Conservation (phyloP, 2,329 filamentous ascomycete genomes). For the Endocalyx cinctus region DNA sequence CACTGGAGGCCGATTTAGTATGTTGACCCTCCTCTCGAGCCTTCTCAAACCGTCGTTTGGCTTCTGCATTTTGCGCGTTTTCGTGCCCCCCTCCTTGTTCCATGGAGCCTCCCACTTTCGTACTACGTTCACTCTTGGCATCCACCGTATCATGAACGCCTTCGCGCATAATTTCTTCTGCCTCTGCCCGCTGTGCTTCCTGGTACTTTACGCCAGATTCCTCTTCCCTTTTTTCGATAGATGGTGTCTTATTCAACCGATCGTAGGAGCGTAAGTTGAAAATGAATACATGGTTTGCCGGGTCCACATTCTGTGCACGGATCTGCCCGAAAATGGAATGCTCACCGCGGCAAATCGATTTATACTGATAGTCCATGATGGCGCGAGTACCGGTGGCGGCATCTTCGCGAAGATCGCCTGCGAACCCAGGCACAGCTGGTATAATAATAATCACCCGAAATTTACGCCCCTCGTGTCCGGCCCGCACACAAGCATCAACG, state of each 20-base stretch:
- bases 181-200: constrained; percentile 81
- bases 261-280: constrained; percentile 95
- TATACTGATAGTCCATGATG: constrained; percentile 99
- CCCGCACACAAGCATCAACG: constrained; percentile 81
- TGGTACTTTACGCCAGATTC: constrained; percentile 79
- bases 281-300: constrained; percentile 76
- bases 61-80: constrained; percentile 36
- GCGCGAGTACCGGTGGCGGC: constrained; percentile 82
- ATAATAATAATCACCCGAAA: constrained; percentile 90
- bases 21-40: constrained; percentile 33
- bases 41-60: constrained; percentile 50
- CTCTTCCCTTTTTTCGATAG: constrained; percentile 70
- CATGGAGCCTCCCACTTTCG: constrained; percentile 42
- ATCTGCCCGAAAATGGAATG: constrained; percentile 86
- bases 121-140: constrained; percentile 40
- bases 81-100: constrained; percentile 30
- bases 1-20: constrained; percentile 41
- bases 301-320: constrained; percentile 68
- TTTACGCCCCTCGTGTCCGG: constrained; percentile 76
- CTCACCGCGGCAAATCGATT: constrained; percentile 86
- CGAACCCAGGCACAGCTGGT: constrained; percentile 88
- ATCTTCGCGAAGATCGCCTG: constrained; percentile 79
- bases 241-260: constrained; percentile 77
- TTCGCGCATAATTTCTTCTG: constrained; percentile 79
- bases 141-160: constrained; percentile 60